Conservation (phyloP, 2,329 filamentous ascomycete species). For the Ophiobolus disseminans region DNA sequence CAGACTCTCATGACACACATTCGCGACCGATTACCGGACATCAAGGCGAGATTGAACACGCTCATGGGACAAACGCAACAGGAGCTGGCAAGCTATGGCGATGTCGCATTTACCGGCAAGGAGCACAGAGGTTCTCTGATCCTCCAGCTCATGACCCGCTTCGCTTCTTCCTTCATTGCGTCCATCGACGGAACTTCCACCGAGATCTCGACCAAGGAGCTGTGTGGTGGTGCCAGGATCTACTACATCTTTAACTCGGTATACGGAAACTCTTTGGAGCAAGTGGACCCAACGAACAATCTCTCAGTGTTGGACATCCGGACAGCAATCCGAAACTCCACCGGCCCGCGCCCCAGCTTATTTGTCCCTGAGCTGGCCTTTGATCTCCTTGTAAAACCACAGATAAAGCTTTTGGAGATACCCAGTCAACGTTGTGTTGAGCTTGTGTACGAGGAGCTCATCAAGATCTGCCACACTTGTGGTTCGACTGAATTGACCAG, state of each 20-base stretch:
- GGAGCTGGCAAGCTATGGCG: constrained; percentile 95
- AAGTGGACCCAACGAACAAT: constrained; percentile 95
- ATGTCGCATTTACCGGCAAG: constrained; percentile 96
- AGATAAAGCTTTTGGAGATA: constrained; percentile 95
- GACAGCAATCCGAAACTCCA: constrained; percentile 97
- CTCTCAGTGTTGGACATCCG: constrained; percentile 93
- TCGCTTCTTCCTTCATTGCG: constrained; percentile 96
- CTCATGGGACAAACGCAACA: constrained; percentile 99
- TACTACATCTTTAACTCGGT: constrained; percentile 99
- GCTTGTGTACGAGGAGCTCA: constrained; percentile 96
- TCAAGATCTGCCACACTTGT: constrained; percentile 99
- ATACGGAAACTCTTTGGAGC: constrained; percentile 94
- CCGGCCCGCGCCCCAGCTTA: constrained; percentile 89
- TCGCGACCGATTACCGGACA: constrained; percentile 92
- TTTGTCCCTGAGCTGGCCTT: constrained; percentile 98
- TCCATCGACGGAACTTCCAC: constrained; percentile 98
- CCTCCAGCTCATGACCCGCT: constrained; percentile 96
- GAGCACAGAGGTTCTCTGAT: constrained; percentile 96
- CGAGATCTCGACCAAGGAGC: constrained; percentile 97
- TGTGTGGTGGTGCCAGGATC: constrained; percentile 91
- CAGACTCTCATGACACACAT: constrained; percentile 96
- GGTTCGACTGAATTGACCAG: constrained; percentile 91
- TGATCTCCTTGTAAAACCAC: constrained; percentile 95
- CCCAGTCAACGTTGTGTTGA: constrained; percentile 97
- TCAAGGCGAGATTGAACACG: constrained; percentile 96